These are phyloP conservation scores for Solanum piurae DNA, from an alignment of 257 asterid species.

Conservation along the genomic window DNA sequence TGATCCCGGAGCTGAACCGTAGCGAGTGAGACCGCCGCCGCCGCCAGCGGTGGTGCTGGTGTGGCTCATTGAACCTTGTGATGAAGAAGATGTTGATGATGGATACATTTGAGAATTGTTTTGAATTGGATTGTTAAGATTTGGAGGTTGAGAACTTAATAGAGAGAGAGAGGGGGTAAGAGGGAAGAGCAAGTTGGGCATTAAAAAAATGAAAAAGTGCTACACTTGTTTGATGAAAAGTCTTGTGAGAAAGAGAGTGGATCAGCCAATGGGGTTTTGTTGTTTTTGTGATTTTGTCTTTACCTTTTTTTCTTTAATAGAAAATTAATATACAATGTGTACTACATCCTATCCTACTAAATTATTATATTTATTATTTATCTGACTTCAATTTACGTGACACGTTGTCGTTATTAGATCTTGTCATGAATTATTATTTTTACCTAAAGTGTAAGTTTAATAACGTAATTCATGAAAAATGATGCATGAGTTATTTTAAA, in stretches of 20 bases:
- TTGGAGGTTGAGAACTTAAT: not conserved
- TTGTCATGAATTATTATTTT: too few relatives aligned
- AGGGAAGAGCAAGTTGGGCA: conserved; percentile 6
- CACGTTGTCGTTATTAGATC: not conserved
- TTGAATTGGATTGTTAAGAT: not conserved
- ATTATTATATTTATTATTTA: not conserved
- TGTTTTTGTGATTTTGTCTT: not conserved
- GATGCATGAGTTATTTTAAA: not conserved
- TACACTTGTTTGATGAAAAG: conserved; percentile 14
- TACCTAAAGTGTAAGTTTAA: not conserved
- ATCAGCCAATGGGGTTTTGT: not conserved
- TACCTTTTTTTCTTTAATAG: not conserved
- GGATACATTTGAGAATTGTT: conserved; percentile 34
- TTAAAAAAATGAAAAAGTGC: conserved; percentile 2
- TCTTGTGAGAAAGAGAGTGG: not conserved
- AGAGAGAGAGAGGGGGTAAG: not conserved
- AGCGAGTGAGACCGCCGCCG: conserved; percentile 36
- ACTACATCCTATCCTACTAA: not conserved
- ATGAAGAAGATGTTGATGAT: conserved; percentile 60
- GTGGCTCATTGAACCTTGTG: conserved; percentile 45
- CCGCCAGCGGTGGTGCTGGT: conserved; percentile 1
- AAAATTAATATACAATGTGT: not conserved
- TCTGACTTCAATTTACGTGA: too few relatives aligned
- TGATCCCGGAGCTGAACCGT: conserved; percentile 72
- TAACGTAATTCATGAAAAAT: not conserved